Evolutionary conservation across 768 basidiomycete genomes (phyloP).

Genomic region (Tylopilus plumbeoviolaceoides): DNA sequence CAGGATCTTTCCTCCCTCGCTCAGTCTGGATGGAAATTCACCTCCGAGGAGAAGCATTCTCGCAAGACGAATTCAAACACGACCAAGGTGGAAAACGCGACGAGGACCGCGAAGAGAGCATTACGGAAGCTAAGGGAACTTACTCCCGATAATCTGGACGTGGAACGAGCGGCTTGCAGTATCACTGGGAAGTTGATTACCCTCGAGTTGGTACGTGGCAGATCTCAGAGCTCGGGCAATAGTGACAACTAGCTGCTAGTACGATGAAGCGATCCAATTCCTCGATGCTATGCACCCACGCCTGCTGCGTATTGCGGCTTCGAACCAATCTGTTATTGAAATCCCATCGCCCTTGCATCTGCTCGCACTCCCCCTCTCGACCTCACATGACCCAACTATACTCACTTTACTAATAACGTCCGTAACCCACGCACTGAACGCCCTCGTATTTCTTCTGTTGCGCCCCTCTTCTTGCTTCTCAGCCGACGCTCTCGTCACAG

Average conservation of each 20-base stretch:
- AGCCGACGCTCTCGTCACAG: constrained; percentile 23
- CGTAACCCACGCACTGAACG: constrained; percentile 50
- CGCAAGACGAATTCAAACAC: constrained; percentile 20
- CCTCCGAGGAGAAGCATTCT: constrained; percentile 21
- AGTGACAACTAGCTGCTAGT: constrained; percentile 35
- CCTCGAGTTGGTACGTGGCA: constrained; percentile 62
- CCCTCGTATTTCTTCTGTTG: constrained; percentile 31
- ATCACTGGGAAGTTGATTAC: constrained; percentile 62
- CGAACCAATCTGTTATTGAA: neutral
- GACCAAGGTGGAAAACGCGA: constrained; percentile 34
- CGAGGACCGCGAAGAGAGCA: constrained; percentile 37
- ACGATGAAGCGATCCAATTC: constrained; percentile 44
- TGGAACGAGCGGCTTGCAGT: constrained; percentile 71
- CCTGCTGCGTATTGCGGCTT: constrained; percentile 25
- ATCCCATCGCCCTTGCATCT: constrained; percentile 17
- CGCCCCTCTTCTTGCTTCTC: constrained; percentile 18
- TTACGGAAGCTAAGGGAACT: constrained; percentile 45
- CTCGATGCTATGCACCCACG: constrained; percentile 45
- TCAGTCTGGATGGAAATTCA: constrained; percentile 58
- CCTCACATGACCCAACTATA: constrained; percentile 30
- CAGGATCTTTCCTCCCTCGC: constrained; percentile 50
- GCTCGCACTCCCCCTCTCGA: constrained; percentile 44
- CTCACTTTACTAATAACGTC: constrained; percentile 59
- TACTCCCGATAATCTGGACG: constrained; percentile 49
- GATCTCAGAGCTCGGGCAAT: neutral